A percentile compares a stretch with the other conserved stretches of the same genome.
Evolutionary conservation across 345 rosid genomes (phyloP).

Genomic region (Rhodomyrtus tomentosa): DNA sequence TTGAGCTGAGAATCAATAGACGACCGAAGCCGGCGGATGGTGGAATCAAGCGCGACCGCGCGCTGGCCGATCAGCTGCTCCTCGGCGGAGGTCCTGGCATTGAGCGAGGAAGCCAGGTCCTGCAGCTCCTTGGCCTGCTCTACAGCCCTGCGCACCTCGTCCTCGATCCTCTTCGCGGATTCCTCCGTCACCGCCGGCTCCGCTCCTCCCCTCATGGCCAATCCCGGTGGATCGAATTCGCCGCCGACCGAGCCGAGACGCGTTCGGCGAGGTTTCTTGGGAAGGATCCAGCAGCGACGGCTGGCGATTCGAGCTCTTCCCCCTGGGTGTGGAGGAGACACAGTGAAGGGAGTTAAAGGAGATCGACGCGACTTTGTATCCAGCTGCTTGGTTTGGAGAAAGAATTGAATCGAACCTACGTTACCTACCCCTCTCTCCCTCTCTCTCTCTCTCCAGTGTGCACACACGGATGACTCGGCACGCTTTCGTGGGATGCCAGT

Average conservation of each 20-base stretch:
- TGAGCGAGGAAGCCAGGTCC: slow-evolving; percentile 49
- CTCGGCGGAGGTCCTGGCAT: slow-evolving; percentile 40
- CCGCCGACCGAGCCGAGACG: background rate
- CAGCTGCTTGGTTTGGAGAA: no score
- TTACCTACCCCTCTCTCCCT: no score
- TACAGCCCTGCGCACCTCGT: slow-evolving; percentile 49
- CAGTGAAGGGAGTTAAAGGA: no score
- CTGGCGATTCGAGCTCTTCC: no score
- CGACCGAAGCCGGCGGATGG: slow-evolving; percentile 54
- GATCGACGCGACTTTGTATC: no score
- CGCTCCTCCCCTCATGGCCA: background rate
- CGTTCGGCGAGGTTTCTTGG: background rate
- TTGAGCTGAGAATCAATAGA: slow-evolving; percentile 25
- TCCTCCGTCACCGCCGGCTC: slow-evolving; percentile 6
- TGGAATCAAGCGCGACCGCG: slow-evolving; percentile 57
- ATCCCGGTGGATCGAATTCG: background rate
- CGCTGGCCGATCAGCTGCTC: slow-evolving; percentile 66
- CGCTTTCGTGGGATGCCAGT: no score
- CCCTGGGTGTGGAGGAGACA: no score
- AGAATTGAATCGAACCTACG: no score
- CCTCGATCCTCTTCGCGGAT: slow-evolving; percentile 31
- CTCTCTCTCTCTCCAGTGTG: no score
- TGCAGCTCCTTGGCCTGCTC: slow-evolving; percentile 77
- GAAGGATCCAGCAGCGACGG: background rate
- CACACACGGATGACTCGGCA: no score